Evolutionary conservation across 1,284 basidiomycete species (phyloP).

Genomic region (Xerocomus cyaneibrunnescens): DNA sequence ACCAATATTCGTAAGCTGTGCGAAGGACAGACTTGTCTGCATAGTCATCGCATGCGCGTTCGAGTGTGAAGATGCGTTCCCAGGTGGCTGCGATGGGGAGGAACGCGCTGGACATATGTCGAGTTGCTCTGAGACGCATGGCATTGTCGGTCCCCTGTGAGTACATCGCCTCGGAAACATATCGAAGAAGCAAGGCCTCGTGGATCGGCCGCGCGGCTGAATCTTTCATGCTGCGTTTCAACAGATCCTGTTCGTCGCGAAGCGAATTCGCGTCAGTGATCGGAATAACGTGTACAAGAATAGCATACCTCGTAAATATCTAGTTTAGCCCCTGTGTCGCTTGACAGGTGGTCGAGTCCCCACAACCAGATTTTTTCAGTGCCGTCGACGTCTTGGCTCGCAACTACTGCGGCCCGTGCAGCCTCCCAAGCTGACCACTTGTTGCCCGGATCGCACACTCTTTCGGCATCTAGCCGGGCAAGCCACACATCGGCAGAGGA

Average conservation of each 20-base stretch:
- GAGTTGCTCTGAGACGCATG: slow-evolving; percentile 38
- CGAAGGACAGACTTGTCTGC: slow-evolving; percentile 36
- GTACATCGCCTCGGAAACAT: slow-evolving; percentile 38
- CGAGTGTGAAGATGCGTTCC: slow-evolving; percentile 41
- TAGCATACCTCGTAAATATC: slow-evolving; percentile 42
- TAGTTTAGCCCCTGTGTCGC: slow-evolving; percentile 20
- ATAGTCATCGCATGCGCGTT: slow-evolving; percentile 25
- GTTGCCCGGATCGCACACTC: slow-evolving; percentile 31
- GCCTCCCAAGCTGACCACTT: slow-evolving; percentile 40
- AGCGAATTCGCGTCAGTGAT: slow-evolving; percentile 12
- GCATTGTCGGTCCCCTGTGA: slow-evolving; percentile 17
- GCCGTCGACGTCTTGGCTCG: slow-evolving; percentile 22
- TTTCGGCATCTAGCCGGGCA: slow-evolving; percentile 49
- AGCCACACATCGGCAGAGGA: slow-evolving; percentile 50
- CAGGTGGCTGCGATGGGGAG: slow-evolving; percentile 46
- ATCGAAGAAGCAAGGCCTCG: slow-evolving; percentile 48
- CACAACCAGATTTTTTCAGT: slow-evolving; percentile 50
- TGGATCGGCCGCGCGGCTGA: slow-evolving; percentile 44
- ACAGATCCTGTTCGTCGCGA: slow-evolving; percentile 38
- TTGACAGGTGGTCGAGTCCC: slow-evolving; percentile 40
- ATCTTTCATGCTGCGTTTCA: slow-evolving; percentile 50
- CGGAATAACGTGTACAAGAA: slow-evolving; percentile 1
- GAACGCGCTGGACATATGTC: slow-evolving; percentile 43
- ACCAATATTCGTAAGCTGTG: slow-evolving; percentile 46
- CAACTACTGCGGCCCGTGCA: slow-evolving; percentile 41